Base-by-base conservation (phyloP, 768 basidiomycete genomes). In the Tephrocybe sp. region DNA sequence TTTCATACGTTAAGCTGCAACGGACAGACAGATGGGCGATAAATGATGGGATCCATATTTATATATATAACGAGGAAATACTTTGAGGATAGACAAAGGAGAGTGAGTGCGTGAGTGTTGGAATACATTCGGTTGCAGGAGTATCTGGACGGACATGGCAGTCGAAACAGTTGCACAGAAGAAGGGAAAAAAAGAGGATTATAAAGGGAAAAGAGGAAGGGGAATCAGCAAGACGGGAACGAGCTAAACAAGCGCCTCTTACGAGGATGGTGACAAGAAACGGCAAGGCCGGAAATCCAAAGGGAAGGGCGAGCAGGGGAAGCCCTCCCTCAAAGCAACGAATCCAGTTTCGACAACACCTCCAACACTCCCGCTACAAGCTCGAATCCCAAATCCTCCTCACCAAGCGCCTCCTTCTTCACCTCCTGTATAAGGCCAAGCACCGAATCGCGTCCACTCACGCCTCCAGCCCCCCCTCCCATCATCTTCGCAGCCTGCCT, bases 311-410 rank as follows among this genome's bases (percentile, higher is more conserved):
- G 3, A 27, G 7, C 27, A 4, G 12, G 5, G 1, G n/a, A 29
- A 23, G 24, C 12, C 12, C 22, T 4, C 19, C 27, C 40, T 77
- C 64, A 88, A 45, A 92, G 73, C 61, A 93, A 65, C 52, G 90
- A 93, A 70, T 97, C 94, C 69, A 97, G 79, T 66, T 93, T 88
- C 44, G 88, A 87, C 55, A 97, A 79, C 38, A 97, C 94, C 71
- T 97, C 93, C 53, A 98, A 68, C 29, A 97, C 94, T 0, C 91
- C 93, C 4, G 91, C 91, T 9, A 98, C 73, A 45, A 97, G 76
- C 74, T 99, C 97, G 57, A 97, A 90, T 39, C 83, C 84, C 38
- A 87, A 67, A 65, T 98, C 95, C 61, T 88, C 91, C 33, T 87
- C 84, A 11, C 69, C 69, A 27, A 69, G 66, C 64, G 82, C 74